Evolutionary conservation across 192 early-diverging fungal species (phyloP), one percentile per base, ranked within the genome.

Genomic region (Backusella macrospora): DNA sequence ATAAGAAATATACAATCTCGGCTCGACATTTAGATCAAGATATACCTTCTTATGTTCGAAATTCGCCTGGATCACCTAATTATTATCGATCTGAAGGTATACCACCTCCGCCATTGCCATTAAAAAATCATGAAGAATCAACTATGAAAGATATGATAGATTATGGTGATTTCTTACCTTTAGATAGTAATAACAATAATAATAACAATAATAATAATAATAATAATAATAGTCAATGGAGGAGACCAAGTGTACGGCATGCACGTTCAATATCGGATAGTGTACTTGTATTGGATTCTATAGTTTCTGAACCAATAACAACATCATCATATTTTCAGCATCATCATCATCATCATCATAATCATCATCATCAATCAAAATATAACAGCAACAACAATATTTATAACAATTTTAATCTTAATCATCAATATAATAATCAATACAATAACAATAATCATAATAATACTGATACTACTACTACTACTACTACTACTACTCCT

Each of bases 1-100:
- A 3, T 8, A 59, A n/a, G 21, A 52, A 23, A 2, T n/a, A 59
- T 26, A 59, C 21, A 26, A 21, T 66, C 8, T 66, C 65, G 13
- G 18, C 38, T 18, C 38, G 39, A 18, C 65, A 66, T 21, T 39
- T 66, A 16, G 65, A 66, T 21, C 65, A 66, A 66, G 65, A 66
- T 66, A 66, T 66, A 21, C 65, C 65, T 4, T 66, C 65, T 10
- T 66, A 66, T 43, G 65, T 43, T 43, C 39, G 18, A 5, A 18
- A 15, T 52, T 15, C n/a, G 18, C 49, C 49, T n/a, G 6, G 3
- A 6, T 21, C 49, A n/a, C 16, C 49, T 46, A 46, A 34, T 34
- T 34, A 34, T 34, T 1, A 34, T 34, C 29, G 29, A 34, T 34
- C 29, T 34, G 52, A 23, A 10, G 18, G 26, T 18, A 23, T 21